Evolutionary conservation across 352 stramenopile genomes (phyloP), one percentile per base, ranked within the genome.

Genomic region (Phytophthora quininea): DNA sequence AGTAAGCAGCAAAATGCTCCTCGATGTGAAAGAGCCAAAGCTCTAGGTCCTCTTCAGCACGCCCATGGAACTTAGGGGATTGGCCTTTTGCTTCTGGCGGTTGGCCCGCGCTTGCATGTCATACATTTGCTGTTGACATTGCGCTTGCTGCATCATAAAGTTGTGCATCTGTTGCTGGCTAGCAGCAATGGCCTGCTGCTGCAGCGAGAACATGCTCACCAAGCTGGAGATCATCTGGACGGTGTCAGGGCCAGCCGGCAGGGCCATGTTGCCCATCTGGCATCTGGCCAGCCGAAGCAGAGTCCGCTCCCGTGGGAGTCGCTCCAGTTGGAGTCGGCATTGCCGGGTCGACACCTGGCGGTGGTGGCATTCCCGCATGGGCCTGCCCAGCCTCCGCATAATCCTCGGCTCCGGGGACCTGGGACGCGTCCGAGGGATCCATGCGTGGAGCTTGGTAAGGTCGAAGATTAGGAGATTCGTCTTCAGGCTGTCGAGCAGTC

Each of bases 391-490:
- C 19, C 19, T 24, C 19, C 19, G 19, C 19, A 24, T 24, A 24
- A 24, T 24, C 19, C 19, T 24, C 35, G 35, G 35, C 35, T 40
- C 35, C 10, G 35, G 35, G 35, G 35, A 40, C 10, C 35, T 40
- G 35, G 35, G 10, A 40, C 10, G 35, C 1, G 35, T 11, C 35
- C 35, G 35, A 11, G 35, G 35, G 35, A 11, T 40, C 35, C 35
- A 40, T 40, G 6, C 35, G 6, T 40, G 45, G 33, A 42, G 33
- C 33, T 63, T 50, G 45, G 56, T 55, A 19, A 14, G 33, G 56
- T 24, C 46, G 45, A 24, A 55, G 32, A 14, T 55, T 56, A 3
- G 45, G 32, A 42, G 46, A 55, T 54, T 65, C 58, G 49, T 58
- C 49, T 54, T 58, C 38, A 2, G 48, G 12, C 14, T 53, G 49